A percentile compares a stretch with the other conserved stretches of the same genome.
phyloP scores from a whole-genome alignment of 257 asterid species.

The Solanum lycopersicoides region DNA sequence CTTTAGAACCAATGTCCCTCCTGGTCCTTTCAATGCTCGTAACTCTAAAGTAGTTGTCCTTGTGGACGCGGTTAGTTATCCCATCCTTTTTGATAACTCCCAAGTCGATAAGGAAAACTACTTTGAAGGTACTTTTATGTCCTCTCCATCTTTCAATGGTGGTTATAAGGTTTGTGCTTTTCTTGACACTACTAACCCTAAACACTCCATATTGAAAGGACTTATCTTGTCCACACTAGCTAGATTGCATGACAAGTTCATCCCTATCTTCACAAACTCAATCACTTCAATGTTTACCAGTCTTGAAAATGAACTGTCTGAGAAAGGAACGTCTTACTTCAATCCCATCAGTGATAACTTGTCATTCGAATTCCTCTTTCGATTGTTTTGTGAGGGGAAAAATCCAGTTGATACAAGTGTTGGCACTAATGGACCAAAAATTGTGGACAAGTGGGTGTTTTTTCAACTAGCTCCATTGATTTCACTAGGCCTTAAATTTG shows the following conservation, averaged over 20 bases:
- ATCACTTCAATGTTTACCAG: slow-evolving; percentile 24
- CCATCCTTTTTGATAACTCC: slow-evolving; percentile 53
- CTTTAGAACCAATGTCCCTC: slow-evolving; percentile 31
- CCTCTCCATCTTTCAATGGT: slow-evolving; percentile 49
- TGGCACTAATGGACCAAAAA: slow-evolving; percentile 28
- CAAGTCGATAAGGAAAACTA: slow-evolving; percentile 48
- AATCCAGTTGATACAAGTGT: slow-evolving; percentile 20
- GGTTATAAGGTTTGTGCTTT: slow-evolving; percentile 60
- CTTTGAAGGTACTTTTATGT: slow-evolving; percentile 73
- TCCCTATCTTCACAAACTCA: slow-evolving; percentile 30
- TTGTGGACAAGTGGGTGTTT: slow-evolving; percentile 45
- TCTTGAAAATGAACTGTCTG: slow-evolving; percentile 36
- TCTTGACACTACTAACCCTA: slow-evolving; percentile 42
- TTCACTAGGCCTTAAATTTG: slow-evolving; percentile 24
- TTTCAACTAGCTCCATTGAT: slow-evolving; percentile 54
- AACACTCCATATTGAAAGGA: slow-evolving; percentile 37
- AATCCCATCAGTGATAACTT: slow-evolving; percentile 30
- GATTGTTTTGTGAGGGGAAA: slow-evolving; percentile 24
- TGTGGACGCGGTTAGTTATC: slow-evolving; percentile 61
- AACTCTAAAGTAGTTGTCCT: slow-evolving; percentile 27
- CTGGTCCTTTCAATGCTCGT: slow-evolving; percentile 43
- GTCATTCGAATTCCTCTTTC: slow-evolving; percentile 60
- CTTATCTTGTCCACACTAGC: slow-evolving; percentile 26
- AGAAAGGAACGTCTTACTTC: slow-evolving; percentile 30
- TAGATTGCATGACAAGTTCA: slow-evolving; percentile 13